These are phyloP conservation scores for Fusarium sp. DNA, from an alignment of 2,329 filamentous ascomycete genomes.

Conservation along the genomic window DNA sequence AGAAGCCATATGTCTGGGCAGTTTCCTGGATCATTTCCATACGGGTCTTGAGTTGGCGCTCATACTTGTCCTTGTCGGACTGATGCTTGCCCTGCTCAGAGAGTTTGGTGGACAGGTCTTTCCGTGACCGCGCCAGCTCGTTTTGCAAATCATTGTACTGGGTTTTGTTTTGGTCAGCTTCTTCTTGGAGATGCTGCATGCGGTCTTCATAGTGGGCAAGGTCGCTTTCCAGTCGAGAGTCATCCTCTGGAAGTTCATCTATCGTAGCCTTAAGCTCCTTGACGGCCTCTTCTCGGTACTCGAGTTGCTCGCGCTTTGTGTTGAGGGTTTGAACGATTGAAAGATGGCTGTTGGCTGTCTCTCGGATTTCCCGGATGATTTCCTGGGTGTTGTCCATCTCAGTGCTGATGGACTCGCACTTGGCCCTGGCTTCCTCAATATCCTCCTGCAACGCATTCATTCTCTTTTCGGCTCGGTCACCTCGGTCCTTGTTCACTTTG, in stretches of 20 bases:
- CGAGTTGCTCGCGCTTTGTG: slow-evolving; percentile 80
- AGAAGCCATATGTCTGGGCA: slow-evolving; percentile 80
- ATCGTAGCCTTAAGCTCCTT: slow-evolving; percentile 78
- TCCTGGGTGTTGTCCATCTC: slow-evolving; percentile 71
- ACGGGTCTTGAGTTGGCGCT: slow-evolving; percentile 80
- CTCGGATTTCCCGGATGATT: slow-evolving; percentile 74
- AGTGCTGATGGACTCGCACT: slow-evolving; percentile 67
- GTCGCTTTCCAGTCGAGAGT: slow-evolving; percentile 78
- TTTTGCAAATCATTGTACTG: slow-evolving; percentile 75
- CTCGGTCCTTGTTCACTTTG: slow-evolving; percentile 87
- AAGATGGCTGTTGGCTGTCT: slow-evolving; percentile 79
- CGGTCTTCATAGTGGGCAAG: slow-evolving; percentile 83
- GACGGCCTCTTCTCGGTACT: slow-evolving; percentile 77
- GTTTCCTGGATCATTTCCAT: slow-evolving; percentile 81
- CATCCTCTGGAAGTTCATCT: slow-evolving; percentile 81
- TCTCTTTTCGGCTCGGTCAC: slow-evolving; percentile 76
- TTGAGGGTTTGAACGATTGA: slow-evolving; percentile 80
- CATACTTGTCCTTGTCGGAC: slow-evolving; percentile 88
- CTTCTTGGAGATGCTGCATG: slow-evolving; percentile 72
- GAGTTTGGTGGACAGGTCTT: slow-evolving; percentile 63
- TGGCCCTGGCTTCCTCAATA: slow-evolving; percentile 70
- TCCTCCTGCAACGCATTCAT: slow-evolving; percentile 74
- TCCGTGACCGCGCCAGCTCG: slow-evolving; percentile 58
- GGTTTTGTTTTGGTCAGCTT: slow-evolving; percentile 71
- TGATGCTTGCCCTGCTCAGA: slow-evolving; percentile 81